Percentiles rank a stretch among this genome's conserved stretches.
Evolutionary conservation across 1,139 yeast genomes (phyloP).

Genomic region (Candida sp.): DNA sequence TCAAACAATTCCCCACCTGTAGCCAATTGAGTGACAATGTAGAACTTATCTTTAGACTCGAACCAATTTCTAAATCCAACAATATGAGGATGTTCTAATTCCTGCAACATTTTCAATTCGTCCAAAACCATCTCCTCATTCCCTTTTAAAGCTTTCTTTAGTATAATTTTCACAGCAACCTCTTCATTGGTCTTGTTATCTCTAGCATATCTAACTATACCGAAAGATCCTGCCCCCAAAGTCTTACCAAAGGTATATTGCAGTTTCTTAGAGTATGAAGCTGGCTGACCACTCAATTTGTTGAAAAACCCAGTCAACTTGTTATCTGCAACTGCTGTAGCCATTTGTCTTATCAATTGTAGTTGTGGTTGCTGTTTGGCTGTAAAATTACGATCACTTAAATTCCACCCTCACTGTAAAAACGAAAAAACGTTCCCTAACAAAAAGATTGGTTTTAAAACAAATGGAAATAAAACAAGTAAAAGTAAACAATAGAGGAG

Average conservation of each 20-base stretch:
- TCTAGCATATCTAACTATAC: constrained; percentile 79
- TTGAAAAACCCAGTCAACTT: constrained; percentile 36
- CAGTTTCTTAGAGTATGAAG: constrained; percentile 59
- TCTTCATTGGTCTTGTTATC: constrained; percentile 57
- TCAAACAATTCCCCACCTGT: constrained; percentile 93
- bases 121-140: constrained; percentile 70
- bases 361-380: too few relatives aligned
- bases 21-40: constrained; percentile 75
- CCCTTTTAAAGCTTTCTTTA: constrained; percentile 78
- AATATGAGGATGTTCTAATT: constrained; percentile 73
- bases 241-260: constrained; percentile 74
- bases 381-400: too few relatives aligned
- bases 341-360: neutral
- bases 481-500: too few relatives aligned
- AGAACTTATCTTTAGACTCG: constrained; percentile 76
- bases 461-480: too few relatives aligned
- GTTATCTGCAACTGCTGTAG: constrained; percentile 7
- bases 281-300: constrained; percentile 72
- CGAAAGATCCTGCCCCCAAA: constrained; percentile 90
- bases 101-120: constrained; percentile 66
- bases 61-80: constrained; percentile 87
- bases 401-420: too few relatives aligned
- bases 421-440: too few relatives aligned
- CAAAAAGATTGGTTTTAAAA: too few relatives aligned
- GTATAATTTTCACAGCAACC: constrained; percentile 83